These are phyloP conservation scores for Boletus insuetus DNA, from an alignment of 768 basidiomycete genomes.

Conservation along the genomic window DNA sequence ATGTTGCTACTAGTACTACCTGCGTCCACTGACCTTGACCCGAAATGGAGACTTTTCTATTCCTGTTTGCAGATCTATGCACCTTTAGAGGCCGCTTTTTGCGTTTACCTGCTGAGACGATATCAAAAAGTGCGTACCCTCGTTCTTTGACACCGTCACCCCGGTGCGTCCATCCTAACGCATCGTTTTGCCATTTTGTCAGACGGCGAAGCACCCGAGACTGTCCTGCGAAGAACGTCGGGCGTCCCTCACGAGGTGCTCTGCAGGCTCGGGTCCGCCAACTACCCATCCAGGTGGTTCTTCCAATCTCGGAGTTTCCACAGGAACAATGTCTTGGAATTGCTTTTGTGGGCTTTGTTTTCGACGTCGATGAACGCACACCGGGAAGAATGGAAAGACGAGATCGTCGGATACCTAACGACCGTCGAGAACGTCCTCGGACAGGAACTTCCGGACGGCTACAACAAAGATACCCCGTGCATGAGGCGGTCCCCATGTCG, in stretches of 20 bases:
- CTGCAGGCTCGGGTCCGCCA: conserved; percentile 16
- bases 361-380: conserved; percentile 34
- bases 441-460: conserved; percentile 39
- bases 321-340: conserved; percentile 54
- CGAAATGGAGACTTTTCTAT: conserved; percentile 3
- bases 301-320: conserved; percentile 33
- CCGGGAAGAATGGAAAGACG: conserved; percentile 42
- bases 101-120: conserved; percentile 48
- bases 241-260: conserved; percentile 48
- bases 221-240: conserved; percentile 41
- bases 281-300: conserved; percentile 55
- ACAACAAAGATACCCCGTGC: conserved; percentile 36
- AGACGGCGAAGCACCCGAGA: conserved; percentile 40
- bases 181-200: neutral
- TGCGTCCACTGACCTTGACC: neutral
- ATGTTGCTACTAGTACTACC: conserved; percentile 10
- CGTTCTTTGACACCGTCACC: neutral
- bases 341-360: conserved; percentile 66
- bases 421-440: conserved; percentile 42
- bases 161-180: neutral
- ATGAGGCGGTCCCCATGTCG: conserved; percentile 51
- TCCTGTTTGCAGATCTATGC: conserved; percentile 32
- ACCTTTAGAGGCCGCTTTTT: conserved; percentile 36
- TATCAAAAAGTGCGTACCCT: conserved; percentile 35
- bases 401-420: conserved; percentile 43